A percentile compares a stretch with the other conserved stretches of the same genome.
Evolutionary conservation across 2,329 filamentous ascomycete species (phyloP).

Genomic region (Paraphoma chrysanthemicola): DNA sequence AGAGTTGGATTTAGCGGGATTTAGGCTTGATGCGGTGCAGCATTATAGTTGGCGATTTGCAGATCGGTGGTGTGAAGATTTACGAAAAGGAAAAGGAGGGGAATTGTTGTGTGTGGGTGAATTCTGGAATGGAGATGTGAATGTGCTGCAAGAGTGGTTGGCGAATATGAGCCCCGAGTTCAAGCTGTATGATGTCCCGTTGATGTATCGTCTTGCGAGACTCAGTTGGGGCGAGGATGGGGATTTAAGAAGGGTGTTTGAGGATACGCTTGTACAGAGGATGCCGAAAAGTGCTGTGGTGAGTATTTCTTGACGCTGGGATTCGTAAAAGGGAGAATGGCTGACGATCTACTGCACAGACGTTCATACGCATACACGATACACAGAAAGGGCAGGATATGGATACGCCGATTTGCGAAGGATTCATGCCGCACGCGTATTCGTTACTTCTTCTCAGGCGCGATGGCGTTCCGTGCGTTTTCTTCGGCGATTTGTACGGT

Average conservation of each 20-base stretch:
- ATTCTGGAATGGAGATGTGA: conserved; percentile 67
- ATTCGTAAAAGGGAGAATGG: background rate
- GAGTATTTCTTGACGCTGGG: conserved; percentile 31
- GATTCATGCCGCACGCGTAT: conserved; percentile 73
- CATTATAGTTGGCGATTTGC: conserved; percentile 70
- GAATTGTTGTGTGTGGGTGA: conserved; percentile 70
- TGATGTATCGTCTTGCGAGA: conserved; percentile 69
- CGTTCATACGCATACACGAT: conserved; percentile 73
- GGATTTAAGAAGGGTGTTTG: conserved; percentile 68
- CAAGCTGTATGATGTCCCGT: conserved; percentile 68
- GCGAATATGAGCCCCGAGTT: conserved; percentile 58
- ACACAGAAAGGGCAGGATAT: conserved; percentile 60
- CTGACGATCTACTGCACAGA: conserved; percentile 46
- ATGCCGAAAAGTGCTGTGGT: conserved; percentile 63
- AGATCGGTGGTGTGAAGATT: conserved; percentile 61
- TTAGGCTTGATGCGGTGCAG: conserved; percentile 71
- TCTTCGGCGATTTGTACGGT: conserved; percentile 72
- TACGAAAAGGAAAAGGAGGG: conserved; percentile 54
- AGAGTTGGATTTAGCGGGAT: conserved; percentile 62
- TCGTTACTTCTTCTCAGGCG: conserved; percentile 70
- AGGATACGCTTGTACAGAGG: conserved; percentile 60
- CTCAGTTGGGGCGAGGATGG: conserved; percentile 61
- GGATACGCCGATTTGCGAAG: conserved; percentile 64
- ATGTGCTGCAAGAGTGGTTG: conserved; percentile 62
- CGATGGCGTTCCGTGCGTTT: conserved; percentile 68